A percentile compares a stretch with the other conserved stretches of the same genome.
Evolutionary conservation across 2,329 filamentous ascomycete species (phyloP).

Genomic region (Aspergillus pseudoterreus): DNA sequence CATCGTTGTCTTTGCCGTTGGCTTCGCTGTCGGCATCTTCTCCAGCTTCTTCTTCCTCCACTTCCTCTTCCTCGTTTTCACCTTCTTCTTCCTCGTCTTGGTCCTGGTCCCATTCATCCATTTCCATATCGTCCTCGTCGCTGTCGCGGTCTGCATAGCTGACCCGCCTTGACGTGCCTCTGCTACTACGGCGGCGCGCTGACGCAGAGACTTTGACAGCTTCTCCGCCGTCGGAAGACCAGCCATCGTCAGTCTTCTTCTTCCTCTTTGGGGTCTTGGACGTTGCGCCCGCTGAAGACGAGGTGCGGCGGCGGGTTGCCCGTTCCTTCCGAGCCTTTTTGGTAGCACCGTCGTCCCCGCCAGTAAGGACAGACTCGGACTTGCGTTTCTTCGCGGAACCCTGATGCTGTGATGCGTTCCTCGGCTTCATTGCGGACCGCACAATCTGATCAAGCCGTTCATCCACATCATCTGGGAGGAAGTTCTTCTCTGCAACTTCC

Average conservation of each 20-base stretch:
- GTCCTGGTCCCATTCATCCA: slow-evolving; percentile 35
- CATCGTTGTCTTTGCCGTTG: slow-evolving; percentile 8
- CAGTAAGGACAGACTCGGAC: slow-evolving; percentile 29
- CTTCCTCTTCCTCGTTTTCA: slow-evolving; percentile 13
- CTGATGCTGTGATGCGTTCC: slow-evolving; percentile 32
- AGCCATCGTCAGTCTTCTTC: slow-evolving; percentile 37
- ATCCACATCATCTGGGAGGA: slow-evolving; percentile 71
- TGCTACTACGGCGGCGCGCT: slow-evolving; percentile 38
- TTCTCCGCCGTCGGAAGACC: slow-evolving; percentile 41
- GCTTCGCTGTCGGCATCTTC: slow-evolving; percentile 18
- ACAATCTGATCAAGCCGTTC: slow-evolving; percentile 76
- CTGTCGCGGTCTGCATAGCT: slow-evolving; percentile 45
- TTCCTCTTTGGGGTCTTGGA: slow-evolving; percentile 35
- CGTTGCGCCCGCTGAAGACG: slow-evolving; percentile 22
- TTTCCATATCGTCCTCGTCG: slow-evolving; percentile 42
- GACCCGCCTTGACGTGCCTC: slow-evolving; percentile 32
- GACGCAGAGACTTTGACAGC: slow-evolving; percentile 29
- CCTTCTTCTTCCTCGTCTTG: slow-evolving; percentile 27
- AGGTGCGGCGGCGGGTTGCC: slow-evolving; percentile 31
- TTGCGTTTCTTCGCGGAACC: slow-evolving; percentile 40
- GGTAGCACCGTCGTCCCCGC: slow-evolving; percentile 18
- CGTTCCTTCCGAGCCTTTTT: slow-evolving; percentile 35
- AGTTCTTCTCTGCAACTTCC: slow-evolving; percentile 81
- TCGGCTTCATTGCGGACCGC: slow-evolving; percentile 62
- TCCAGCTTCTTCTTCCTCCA: slow-evolving; percentile 14